Conservation (phyloP, 2,329 filamentous ascomycete species). For the Albifimbria verrucaria region DNA sequence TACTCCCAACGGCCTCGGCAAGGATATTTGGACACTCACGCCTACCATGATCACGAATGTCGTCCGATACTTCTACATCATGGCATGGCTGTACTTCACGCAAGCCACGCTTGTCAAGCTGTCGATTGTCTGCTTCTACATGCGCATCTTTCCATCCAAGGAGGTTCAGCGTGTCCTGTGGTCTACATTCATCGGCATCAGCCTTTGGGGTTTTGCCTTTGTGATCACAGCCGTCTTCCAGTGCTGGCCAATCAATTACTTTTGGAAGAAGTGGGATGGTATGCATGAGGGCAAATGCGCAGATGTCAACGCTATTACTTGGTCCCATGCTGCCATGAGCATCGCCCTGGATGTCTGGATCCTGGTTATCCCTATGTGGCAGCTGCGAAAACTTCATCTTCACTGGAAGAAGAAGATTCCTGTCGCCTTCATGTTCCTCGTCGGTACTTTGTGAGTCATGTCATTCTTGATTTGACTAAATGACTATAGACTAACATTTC, state of each 20-base stretch:
- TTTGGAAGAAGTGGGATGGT: constrained; percentile 51
- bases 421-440: constrained; percentile 40
- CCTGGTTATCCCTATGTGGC: constrained; percentile 41
- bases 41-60: constrained; percentile 36
- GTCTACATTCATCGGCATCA: constrained; percentile 32
- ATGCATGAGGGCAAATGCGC: constrained; percentile 41
- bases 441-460: constrained; percentile 33
- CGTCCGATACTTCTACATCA: constrained; percentile 34
- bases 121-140: constrained; percentile 47
- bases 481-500: neutral
- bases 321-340: constrained; percentile 44
- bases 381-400: constrained; percentile 33
- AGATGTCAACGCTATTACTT: constrained; percentile 40
- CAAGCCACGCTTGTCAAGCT: constrained; percentile 41
- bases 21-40: constrained; percentile 43
- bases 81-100: constrained; percentile 38
- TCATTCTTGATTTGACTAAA: neutral
- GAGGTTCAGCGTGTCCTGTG: constrained; percentile 32
- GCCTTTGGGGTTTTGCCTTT: constrained; percentile 33
- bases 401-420: constrained; percentile 41
- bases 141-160: constrained; percentile 42
- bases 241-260: constrained; percentile 43
- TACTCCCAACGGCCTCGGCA: constrained; percentile 35
- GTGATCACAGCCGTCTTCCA: constrained; percentile 39
- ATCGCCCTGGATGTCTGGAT: constrained; percentile 47